Conservation (phyloP, 1,139 yeast genomes). For the Geotrichum bryndzae region DNA sequence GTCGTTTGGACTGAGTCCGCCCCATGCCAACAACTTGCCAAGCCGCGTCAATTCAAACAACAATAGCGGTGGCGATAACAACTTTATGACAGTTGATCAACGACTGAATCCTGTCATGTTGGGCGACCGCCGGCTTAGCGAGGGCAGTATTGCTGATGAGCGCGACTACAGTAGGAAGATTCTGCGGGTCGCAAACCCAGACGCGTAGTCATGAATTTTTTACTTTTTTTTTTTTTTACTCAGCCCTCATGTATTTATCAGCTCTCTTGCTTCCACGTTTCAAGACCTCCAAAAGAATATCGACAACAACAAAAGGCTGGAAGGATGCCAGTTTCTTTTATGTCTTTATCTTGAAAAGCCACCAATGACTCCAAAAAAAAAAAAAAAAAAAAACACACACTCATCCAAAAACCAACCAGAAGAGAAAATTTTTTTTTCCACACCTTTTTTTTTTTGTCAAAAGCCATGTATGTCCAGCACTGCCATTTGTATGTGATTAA, state of each 20-base stretch:
- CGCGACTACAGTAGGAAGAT: constrained; percentile 70
- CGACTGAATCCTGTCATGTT: constrained; percentile 63
- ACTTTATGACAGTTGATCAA: constrained; percentile 57
- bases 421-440: no score
- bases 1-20: constrained; percentile 7
- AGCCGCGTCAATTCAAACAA: not conserved
- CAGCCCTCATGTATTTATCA: not conserved
- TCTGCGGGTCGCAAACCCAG: constrained; percentile 71
- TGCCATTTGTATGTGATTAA: no score
- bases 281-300: no score
- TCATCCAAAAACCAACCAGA: no score
- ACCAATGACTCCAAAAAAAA: no score
- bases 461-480: no score
- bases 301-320: no score
- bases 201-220: constrained; percentile 34
- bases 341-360: no score
- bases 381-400: no score
- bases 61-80: constrained; percentile 26
- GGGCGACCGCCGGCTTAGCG: constrained; percentile 67
- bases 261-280: no score
- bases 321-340: no score
- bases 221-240: not conserved
- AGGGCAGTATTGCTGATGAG: constrained; percentile 73
- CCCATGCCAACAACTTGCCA: not conserved
- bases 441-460: no score